Conservation (phyloP, 495 filamentous ascomycete genomes). For the Astrocystis sublimbata region DNA sequence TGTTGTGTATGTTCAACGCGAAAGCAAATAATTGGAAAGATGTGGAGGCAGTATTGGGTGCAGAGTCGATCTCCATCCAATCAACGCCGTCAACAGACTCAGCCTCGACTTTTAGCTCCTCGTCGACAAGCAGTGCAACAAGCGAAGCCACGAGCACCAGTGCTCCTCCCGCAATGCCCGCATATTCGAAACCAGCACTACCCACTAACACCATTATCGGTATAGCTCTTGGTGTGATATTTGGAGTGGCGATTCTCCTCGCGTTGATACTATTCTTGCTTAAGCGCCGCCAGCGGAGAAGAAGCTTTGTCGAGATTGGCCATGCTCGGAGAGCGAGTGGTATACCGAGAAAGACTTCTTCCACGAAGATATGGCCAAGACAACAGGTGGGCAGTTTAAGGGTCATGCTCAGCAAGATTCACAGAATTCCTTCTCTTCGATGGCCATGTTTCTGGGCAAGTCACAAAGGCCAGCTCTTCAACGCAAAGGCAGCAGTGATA, state of each 20-base stretch:
- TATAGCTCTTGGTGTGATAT: constrained; percentile 74
- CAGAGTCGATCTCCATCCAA: constrained; percentile 35
- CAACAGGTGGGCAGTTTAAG: constrained; percentile 44
- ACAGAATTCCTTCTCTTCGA: constrained; percentile 53
- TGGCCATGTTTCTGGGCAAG: constrained; percentile 58
- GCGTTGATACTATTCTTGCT: constrained; percentile 67
- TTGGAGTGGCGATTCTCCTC: constrained; percentile 71
- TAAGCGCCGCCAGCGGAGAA: constrained; percentile 54
- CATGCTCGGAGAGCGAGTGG: constrained; percentile 54
- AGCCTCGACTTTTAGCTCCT: constrained; percentile 32
- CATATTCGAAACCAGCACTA: constrained; percentile 33
- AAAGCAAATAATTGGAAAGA: constrained; percentile 80
- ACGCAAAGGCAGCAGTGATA: constrained; percentile 51
- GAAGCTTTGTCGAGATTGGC: constrained; percentile 47
- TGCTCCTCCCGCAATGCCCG: constrained; percentile 11
- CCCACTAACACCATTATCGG: constrained; percentile 68
- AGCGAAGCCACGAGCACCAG: constrained; percentile 11
- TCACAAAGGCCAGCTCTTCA: constrained; percentile 39
- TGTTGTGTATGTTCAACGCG: constrained; percentile 79
- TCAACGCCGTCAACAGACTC: constrained; percentile 42
- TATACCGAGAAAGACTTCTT: constrained; percentile 52
- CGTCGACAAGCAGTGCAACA: constrained; percentile 7
- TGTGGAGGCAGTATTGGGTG: constrained; percentile 63
- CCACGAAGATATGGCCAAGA: constrained; percentile 56
- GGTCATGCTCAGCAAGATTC: constrained; percentile 51